Conservation (phyloP, 2,329 filamentous ascomycete species). For the Fusarium buxicola region DNA sequence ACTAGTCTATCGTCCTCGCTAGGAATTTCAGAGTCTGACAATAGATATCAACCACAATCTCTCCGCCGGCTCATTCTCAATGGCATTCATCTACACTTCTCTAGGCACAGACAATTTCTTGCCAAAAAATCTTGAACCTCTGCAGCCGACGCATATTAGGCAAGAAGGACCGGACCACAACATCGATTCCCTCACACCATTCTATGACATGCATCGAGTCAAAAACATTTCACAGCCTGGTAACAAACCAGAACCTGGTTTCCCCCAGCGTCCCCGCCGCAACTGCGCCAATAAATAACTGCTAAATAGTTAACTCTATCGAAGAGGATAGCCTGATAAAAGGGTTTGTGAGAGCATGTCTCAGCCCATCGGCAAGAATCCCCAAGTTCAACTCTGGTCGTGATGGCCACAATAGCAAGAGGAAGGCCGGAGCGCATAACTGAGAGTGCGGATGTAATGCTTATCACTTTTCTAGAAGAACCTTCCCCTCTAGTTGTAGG, state of each 20-base stretch:
- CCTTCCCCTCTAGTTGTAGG: constrained; percentile 12
- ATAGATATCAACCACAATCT: no score
- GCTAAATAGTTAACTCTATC: constrained; percentile 32
- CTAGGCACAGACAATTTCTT: not conserved
- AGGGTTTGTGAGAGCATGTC: constrained; percentile 6
- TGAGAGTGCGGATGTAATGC: constrained; percentile 26
- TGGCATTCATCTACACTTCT: no score
- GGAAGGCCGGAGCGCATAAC: constrained; percentile 13
- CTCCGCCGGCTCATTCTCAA: no score
- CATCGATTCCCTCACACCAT: not conserved
- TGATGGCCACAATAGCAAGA: constrained; percentile 27
- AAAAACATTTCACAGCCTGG: constrained; percentile 6
- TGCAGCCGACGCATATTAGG: not conserved
- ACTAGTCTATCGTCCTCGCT: no score
- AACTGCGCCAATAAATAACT: constrained; percentile 36
- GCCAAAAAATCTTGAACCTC: constrained; percentile 13
- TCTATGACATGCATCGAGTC: not conserved
- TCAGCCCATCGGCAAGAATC: constrained; percentile 15
- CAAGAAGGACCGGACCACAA: not conserved
- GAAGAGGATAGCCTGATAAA: constrained; percentile 33
- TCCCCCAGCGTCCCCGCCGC: constrained; percentile 3
- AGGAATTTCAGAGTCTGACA: no score
- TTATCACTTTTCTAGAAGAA: constrained; percentile 14
- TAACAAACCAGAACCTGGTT: constrained; percentile 11
- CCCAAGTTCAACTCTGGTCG: not conserved